Evolutionary conservation across 768 basidiomycete genomes (phyloP).

Genomic region (Pisolithus albus): DNA sequence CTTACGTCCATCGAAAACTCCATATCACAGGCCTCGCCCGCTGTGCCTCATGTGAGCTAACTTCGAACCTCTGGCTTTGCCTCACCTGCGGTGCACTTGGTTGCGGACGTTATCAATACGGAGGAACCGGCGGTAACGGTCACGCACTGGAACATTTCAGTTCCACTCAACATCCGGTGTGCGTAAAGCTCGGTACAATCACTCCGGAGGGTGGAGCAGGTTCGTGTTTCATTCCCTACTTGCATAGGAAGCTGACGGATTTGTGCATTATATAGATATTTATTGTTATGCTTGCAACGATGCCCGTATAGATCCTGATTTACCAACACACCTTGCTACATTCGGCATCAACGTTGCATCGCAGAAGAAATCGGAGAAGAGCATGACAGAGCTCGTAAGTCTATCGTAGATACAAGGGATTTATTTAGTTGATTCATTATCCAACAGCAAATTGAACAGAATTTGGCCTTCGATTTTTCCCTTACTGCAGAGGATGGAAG

Average conservation of each 20-base stretch:
- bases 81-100: conserved; percentile 84
- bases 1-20: not conserved
- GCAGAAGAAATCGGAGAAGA: conserved; percentile 90
- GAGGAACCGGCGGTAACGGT: conserved; percentile 78
- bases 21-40: conserved; percentile 59
- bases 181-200: conserved; percentile 94
- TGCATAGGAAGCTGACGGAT: not conserved
- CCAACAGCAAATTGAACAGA: conserved; percentile 88
- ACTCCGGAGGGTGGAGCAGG: conserved; percentile 91
- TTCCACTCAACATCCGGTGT: conserved; percentile 66
- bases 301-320: conserved; percentile 66
- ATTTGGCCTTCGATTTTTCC: conserved; percentile 90
- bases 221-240: conserved; percentile 27
- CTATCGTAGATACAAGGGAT: not conserved
- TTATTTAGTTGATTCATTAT: not conserved
- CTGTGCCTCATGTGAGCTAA: conserved; percentile 78
- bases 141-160: conserved; percentile 81
- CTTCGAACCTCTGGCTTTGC: conserved; percentile 93
- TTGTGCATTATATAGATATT: conserved; percentile 49
- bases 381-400: conserved; percentile 87
- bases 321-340: conserved; percentile 62
- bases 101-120: conserved; percentile 83
- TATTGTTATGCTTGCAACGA: conserved; percentile 94
- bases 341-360: conserved; percentile 85
- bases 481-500: conserved; percentile 82